Evolutionary conservation across 129 eudicot genomes (phyloP).

Genomic region (Artemisia tridentata): DNA sequence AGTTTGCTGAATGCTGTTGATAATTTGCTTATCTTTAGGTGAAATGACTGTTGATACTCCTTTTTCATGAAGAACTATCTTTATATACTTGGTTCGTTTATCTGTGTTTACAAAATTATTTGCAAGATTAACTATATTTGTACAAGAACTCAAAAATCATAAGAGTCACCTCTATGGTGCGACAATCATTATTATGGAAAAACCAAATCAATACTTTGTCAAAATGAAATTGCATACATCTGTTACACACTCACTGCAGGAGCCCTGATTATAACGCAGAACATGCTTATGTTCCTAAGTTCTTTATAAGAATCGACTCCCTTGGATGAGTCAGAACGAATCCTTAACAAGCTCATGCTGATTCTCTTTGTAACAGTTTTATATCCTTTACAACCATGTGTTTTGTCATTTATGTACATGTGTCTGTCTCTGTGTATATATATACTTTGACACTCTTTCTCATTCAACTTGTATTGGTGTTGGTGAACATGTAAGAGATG

Average conservation of each 20-base stretch:
- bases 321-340: neutral
- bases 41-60: neutral
- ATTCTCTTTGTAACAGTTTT: neutral
- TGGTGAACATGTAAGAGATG: no score
- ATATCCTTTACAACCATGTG: neutral
- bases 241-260: neutral
- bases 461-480: no score
- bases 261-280: neutral
- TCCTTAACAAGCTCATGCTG: neutral
- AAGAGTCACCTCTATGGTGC: neutral
- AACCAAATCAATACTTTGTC: neutral
- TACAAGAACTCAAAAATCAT: neutral
- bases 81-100: no score
- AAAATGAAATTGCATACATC: neutral
- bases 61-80: no score
- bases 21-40: neutral
- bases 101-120: neutral
- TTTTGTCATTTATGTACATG: neutral
- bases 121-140: neutral
- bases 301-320: neutral
- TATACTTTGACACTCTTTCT: neutral
- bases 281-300: neutral
- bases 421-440: neutral
- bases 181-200: neutral
- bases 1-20: no score